Base-by-base conservation (phyloP, 2,329 filamentous ascomycete genomes). In the Colletotrichum spaethianum region DNA sequence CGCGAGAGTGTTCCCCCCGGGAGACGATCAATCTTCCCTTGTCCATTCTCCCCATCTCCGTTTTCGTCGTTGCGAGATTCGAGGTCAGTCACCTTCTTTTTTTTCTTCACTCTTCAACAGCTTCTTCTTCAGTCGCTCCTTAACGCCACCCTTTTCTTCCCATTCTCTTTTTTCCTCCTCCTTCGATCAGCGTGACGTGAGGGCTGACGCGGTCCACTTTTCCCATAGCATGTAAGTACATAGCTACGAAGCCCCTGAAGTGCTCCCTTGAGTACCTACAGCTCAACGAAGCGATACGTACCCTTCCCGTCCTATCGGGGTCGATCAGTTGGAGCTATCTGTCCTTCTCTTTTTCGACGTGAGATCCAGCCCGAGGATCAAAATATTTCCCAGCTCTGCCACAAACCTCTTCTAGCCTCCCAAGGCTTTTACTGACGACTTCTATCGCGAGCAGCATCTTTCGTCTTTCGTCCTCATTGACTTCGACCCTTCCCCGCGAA, bases 401-500 rank as follows among this genome's bases (percentile, higher is more conserved):
- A 44, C 46, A 62, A 59, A 31, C 59, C 28, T 40, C 31, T 42
- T 33, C 38, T n/a, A 67, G 33, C 50, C 63, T 31, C 33, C n/a
- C 55, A 42, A 70, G 48, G 52, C 61, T 46, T 59, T 28, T 36
- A 50, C 70, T 72, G 70, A 72, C 70, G 42, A 64, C 31, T 40
- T 36, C 46, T 36, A 59, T 65, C 57, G 56, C 57, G 61, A 55
- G 66, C 73, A 73, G 65, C 67, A 40, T 14, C 48, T 52, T 16
- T 7, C 48, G 48, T 20, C 67, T 73, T 67, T 48, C 48, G 56
- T 74, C 11, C 44, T 26, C 3, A 18, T 44, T 65, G 57, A 72
- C 46, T 72, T 50, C 76, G 79, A 81, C 73, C 31, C 31, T 9
- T 38, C n/a, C n/a, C 36, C 36, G 33, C 60, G n/a, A 48, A 63